Percentiles rank a stretch among this genome's conserved stretches.
These are phyloP conservation scores for Pseudozyma sp. DNA, from an alignment of 1,284 basidiomycete species.

Conservation along the genomic window DNA sequence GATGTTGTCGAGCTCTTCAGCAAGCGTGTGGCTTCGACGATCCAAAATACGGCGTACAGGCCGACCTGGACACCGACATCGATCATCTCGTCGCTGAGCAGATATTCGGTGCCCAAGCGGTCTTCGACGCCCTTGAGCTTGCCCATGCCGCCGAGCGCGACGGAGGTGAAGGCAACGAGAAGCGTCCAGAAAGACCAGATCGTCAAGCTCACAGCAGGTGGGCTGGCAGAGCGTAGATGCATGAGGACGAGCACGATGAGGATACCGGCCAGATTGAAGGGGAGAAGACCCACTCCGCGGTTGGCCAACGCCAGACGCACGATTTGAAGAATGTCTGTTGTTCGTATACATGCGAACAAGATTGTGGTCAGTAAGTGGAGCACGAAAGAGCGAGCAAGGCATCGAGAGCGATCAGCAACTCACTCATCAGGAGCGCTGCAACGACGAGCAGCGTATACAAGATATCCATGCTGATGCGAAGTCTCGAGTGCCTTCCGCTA, in stretches of 20 bases:
- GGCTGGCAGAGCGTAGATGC: conserved; percentile 16
- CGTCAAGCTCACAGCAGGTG: conserved; percentile 15
- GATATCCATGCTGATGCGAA: conserved; percentile 20
- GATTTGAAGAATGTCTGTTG: conserved; percentile 55
- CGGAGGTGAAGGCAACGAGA: conserved; percentile 43
- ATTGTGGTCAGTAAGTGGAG: background rate
- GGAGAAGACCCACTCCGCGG: conserved; percentile 51
- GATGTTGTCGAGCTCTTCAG: conserved; percentile 2
- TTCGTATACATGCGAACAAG: background rate
- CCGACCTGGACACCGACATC: conserved; percentile 51
- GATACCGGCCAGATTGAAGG: conserved; percentile 53
- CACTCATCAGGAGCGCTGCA: conserved; percentile 56
- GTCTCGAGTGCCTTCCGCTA: conserved; percentile 17
- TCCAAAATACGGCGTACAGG: conserved; percentile 44
- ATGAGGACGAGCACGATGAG: conserved; percentile 49
- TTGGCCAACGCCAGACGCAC: conserved; percentile 53
- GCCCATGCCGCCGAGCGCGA: conserved; percentile 31
- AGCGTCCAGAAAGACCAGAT: conserved; percentile 48
- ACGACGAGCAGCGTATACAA: conserved; percentile 49
- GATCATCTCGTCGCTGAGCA: conserved; percentile 51
- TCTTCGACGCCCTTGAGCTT: conserved; percentile 40
- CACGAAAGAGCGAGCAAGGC: background rate
- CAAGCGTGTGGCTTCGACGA: conserved; percentile 23
- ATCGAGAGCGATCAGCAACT: conserved; percentile 9
- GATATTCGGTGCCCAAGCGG: conserved; percentile 46